Conservation (phyloP, 139 green algal genomes). For the Auxenochlorella pyrenoidosa region DNA sequence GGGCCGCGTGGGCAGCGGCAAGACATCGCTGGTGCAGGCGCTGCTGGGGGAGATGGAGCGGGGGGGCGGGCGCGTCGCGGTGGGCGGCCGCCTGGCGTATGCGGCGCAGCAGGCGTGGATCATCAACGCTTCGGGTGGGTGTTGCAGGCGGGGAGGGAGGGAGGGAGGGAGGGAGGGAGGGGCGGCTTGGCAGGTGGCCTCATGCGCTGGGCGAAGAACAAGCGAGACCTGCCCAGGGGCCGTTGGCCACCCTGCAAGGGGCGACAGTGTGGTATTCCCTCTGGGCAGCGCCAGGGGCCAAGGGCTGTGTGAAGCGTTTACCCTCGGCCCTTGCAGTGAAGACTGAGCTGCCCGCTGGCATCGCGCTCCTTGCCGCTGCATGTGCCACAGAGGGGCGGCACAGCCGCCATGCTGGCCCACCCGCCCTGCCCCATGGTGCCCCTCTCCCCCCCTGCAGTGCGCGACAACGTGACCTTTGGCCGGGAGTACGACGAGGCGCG, state of each 20-base stretch:
- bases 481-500: conserved; percentile 41
- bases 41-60: conserved; percentile 81
- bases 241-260: too few relatives aligned
- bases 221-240: too few relatives aligned
- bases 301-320: too few relatives aligned
- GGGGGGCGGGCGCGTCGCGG: conserved; percentile 14
- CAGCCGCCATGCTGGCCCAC: not conserved
- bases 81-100: conserved; percentile 78
- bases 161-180: not conserved
- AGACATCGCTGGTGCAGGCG: conserved; percentile 78
- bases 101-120: conserved; percentile 91
- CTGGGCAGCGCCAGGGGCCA: too few relatives aligned
- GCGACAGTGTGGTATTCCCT: too few relatives aligned
- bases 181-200: too few relatives aligned
- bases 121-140: conserved; percentile 79
- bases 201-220: too few relatives aligned
- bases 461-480: conserved; percentile 79
- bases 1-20: conserved; percentile 84
- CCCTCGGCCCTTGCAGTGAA: too few relatives aligned
- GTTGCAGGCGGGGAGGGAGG: not conserved
- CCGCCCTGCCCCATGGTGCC: not conserved
- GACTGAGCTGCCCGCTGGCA: too few relatives aligned
- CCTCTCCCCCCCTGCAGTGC: conserved; percentile 37
- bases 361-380: too few relatives aligned
- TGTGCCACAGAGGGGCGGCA: too few relatives aligned